A percentile compares a stretch with the other conserved stretches of the same genome.
Evolutionary conservation across 1,284 basidiomycete species (phyloP).

Genomic region (Pyrrhoderma lamaoense): DNA sequence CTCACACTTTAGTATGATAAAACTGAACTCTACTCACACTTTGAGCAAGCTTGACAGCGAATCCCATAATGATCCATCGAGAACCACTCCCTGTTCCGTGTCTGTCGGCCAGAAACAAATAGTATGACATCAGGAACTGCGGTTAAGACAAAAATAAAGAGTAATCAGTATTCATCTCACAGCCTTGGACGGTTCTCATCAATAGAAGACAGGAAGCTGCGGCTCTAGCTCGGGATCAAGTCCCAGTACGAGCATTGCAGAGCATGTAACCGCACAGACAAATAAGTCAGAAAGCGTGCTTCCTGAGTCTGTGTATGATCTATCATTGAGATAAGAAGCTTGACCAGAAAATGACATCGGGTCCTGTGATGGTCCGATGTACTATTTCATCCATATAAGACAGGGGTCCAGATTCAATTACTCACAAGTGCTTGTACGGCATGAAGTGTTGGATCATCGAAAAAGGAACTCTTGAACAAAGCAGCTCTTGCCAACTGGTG

Average conservation of each 20-base stretch:
- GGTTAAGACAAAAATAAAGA: background rate
- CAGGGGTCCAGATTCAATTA: constrained; percentile 13
- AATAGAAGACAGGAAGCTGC: no score
- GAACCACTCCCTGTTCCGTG: constrained; percentile 64
- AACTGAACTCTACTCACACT: constrained; percentile 47
- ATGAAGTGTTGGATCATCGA: constrained; percentile 65
- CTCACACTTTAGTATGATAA: constrained; percentile 2
- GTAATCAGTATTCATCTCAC: background rate
- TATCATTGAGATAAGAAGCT: background rate
- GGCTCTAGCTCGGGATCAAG: no score
- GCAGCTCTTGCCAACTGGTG: constrained; percentile 67
- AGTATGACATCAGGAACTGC: constrained; percentile 72
- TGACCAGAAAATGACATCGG: constrained; percentile 1
- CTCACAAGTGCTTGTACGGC: constrained; percentile 66
- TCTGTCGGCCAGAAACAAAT: constrained; percentile 66
- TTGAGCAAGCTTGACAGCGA: constrained; percentile 70
- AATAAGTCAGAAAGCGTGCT: no score
- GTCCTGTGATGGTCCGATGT: no score
- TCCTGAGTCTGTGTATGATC: background rate
- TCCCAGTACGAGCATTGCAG: no score
- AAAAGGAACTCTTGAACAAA: constrained; percentile 61
- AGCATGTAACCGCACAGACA: no score
- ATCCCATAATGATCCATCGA: constrained; percentile 73
- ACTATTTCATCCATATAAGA: background rate
- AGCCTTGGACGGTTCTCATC: background rate